Evolutionary conservation across 306 rosid genomes (phyloP), one percentile per base, ranked within the genome.

Genomic region (Medicago ruthenica): DNA sequence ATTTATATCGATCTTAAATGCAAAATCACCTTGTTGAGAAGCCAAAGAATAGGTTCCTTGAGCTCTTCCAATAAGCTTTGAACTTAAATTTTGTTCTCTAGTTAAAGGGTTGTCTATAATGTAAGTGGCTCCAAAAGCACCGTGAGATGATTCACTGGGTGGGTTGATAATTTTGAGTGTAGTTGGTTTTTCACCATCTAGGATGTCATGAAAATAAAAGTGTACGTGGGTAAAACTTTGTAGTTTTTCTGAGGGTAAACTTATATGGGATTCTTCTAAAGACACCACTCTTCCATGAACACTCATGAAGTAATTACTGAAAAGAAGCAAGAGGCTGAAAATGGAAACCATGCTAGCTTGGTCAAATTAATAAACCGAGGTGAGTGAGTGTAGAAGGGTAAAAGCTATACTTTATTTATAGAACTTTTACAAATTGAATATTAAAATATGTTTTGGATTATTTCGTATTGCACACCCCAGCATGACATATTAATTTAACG

Each of bases 191-290:
- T 63, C 48, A 12, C 85, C 74, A 2, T 47, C 50, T 7, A 64
- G 22, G 75, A 67, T 81, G 74, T 88, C 85, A 58, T 88, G 92
- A 71, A 79, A 88, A 63, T 79, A 88, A 68, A 81, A 88, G 71
- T 81, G 86, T 16, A 86, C 51, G 65, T 41, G 76, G 64, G 76
- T 78, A 17, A 24, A 27, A 37, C 76, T 81, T 62, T 83, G 78
- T 48, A 54, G 73, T 14, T 27, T 39, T 61, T 67, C 42, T 20
- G 54, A 39, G 42, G 69, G 47, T 14, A 71, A 10, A 22, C 2
- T 21, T 8, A 48, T 10, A 7, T 68, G 73, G 44, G 76, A 61
- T 62, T 79, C 22, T 15, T 62, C 17, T 37, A 42, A 71, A 42
- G 73, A 71, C 8, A 71, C 4, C 22, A 22, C 8, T 57, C 63